Conservation (phyloP, 306 rosid species). For the Prunus campanulata region DNA sequence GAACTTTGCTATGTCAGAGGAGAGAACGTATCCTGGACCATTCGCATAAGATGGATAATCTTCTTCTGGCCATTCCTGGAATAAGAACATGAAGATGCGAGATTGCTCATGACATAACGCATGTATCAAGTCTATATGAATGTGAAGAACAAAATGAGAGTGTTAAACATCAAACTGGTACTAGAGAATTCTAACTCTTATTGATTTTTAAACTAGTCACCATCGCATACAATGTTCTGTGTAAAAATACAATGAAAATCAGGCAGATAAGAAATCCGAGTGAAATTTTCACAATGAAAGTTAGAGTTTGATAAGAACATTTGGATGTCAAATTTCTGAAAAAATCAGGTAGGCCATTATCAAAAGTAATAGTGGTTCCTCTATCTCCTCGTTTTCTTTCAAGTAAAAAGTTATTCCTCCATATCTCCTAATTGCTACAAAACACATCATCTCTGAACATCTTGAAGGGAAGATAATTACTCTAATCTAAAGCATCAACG, state of each 20-base stretch:
- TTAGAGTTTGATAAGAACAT: background rate
- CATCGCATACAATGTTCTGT: background rate
- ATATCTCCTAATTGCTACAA: slow-evolving; percentile 1
- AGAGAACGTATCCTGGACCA: slow-evolving; percentile 85
- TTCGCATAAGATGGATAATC: slow-evolving; percentile 93
- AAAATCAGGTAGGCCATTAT: slow-evolving; percentile 4
- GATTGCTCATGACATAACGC: background rate
- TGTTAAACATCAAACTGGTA: background rate
- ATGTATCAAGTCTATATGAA: background rate
- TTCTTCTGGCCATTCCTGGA: slow-evolving; percentile 93
- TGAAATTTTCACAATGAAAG: background rate
- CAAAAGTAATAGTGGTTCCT: background rate
- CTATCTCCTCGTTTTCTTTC: background rate
- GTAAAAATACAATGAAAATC: background rate
- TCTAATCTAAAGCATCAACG: background rate
- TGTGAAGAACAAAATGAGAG: background rate
- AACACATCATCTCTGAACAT: background rate
- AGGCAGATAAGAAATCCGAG: background rate
- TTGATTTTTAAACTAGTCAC: background rate
- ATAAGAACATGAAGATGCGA: background rate
- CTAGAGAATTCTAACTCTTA: background rate
- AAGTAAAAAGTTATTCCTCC: background rate
- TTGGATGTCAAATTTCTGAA: slow-evolving; percentile 11
- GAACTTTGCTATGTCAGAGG: slow-evolving; percentile 68
- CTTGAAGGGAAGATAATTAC: background rate